Evolutionary conservation across 179 eudicot species (phyloP), one percentile per base, ranked within the genome.

Genomic region (Pouteria campechiana): DNA sequence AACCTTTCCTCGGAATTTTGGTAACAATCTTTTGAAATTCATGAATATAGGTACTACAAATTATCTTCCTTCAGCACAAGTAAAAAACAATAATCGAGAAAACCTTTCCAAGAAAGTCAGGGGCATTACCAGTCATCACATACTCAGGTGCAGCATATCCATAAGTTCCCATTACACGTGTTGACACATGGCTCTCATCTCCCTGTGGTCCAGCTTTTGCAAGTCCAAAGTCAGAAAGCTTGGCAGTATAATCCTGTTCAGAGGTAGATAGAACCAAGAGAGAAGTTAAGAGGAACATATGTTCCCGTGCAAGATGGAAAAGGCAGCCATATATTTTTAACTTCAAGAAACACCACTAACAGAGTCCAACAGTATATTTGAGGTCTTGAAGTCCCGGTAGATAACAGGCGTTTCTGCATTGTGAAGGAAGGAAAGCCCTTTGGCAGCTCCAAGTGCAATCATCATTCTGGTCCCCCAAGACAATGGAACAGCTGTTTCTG

Each of bases 171-270:
- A 81, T 81, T 21, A 81, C 92, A 39, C 92, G 74, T 45, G 92
- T 81, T 28, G 92, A 81, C 44, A 81, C 92, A 61, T 81, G 92
- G 42, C 82, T 81, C 64, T 81, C 92, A 57, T 81, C 92, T 37
- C 92, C 92, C 55, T 81, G 85, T 37, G 92, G 92, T 36, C 92
- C 92, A 54, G 92, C 92, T 58, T 81, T 81, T 25, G 92, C 92
- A 61, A 81, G 92, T 46, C 92, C 92, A 54, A 81, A 81, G 64
- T 81, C 92, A 49, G 92, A 81, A 17, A 81, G 68, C 51, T 81
- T 81, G 17, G 92, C 79, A 22, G 78, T 74, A 40, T 81, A 77
- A 60, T 81, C 92, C 90, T 80, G 60, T 41, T 47, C 6, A 5
- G 19, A 52, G 20, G 46, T 14, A 39, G 24, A 23, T 17, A 38